Base-by-base conservation (phyloP, 305 asterid genomes). In the Euphrasia arctica region DNA sequence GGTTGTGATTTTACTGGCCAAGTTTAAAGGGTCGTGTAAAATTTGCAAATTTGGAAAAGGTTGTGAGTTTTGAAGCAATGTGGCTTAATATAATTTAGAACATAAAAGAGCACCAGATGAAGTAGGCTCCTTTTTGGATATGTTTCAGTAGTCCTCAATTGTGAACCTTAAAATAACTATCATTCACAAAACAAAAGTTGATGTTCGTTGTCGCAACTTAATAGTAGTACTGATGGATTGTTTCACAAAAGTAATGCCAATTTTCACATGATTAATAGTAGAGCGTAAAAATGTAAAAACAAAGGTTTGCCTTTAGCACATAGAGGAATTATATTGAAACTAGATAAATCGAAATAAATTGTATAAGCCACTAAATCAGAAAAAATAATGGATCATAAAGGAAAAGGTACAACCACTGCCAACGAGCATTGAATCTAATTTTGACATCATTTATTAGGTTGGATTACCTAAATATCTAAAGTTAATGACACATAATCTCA, bases 381-480 rank as follows among this genome's bases (percentile, higher is more conserved):
- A 15, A 54, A 55, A n/a, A 48, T 13, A 58, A 48, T 12, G 1
- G 0, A 34, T 27, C 49, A 34, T 36, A 49, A 22, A 9, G 49
- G 25, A 45, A 69, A 62, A 63, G 11, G 58, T 39, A 62, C 58
- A 63, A 10, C 49, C 62, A 48, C 65, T 27, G 39, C 56, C 34
- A 63, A 25, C 43, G 32, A 63, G 66, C 11, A 61, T 45, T 10
- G 12, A 36, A n/a, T 39, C 41, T 15, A 36, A 42, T 15, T 5
- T 6, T 22, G 22, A 4, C 4, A 52, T 52, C 67, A 39, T 39
- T 41, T 50, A 50, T 41, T 36, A 27, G 62, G 48, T 51, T 52
- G 36, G 57, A 28, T 41, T 9, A 60, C 34, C 12, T 39, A 42
- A 4, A 50, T 8, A 49, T 42, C 47, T 31, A 10, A 10, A 27